Evolutionary conservation across 1,139 yeast species (phyloP), one percentile per base, ranked within the genome.

Genomic region (Pichia sp.): DNA sequence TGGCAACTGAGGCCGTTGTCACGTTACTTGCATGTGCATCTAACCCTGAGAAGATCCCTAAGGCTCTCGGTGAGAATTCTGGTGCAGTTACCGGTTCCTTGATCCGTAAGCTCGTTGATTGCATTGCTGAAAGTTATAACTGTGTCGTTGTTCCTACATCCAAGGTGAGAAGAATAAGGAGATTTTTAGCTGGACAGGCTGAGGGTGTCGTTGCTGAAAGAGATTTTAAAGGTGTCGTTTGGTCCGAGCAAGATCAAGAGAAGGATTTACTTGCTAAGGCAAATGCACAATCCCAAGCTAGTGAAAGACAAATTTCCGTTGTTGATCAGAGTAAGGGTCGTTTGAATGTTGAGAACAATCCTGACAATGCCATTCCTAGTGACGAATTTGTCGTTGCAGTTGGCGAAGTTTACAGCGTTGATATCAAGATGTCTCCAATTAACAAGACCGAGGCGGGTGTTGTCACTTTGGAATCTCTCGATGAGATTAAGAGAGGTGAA

Each of bases 131-230:
- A 43, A 68, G 82, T 2, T 91, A 78, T 64, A 76, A 81, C 58
- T 86, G 95, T 66, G 69, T 69, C 37, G 86, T 91, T 42, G 84
- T 83, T 28, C 97, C 97, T 29, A 95, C 96, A 1, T 83, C 96
- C 28, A 80, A 86, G 57, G 83, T 91, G 29, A 79, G 98, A 64
- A 74, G 96, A 59, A 71, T 88, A 42, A 76, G 96, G 66, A 75
- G 97, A 56, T 91, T 88, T 55, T 74, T 91, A 55, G 94, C 95
- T 22, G 98, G 98, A 37, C 98, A 91, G 66, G 81, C 88, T 42
- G 94, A 85, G 52, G 86, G 86, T 52, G 70, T 85, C 40, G 94
- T 88, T 46, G 91, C 88, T 31, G 97, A 91, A 63, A 74, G 80
- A 54, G 96, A 87, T 50, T 82, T 80, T 60, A 86, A 87, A 62